Percentiles rank a stretch among this genome's conserved stretches.
phyloP scores from a whole-genome alignment of 2,329 filamentous ascomycete species.

The Colletotrichum orchidophilum region DNA sequence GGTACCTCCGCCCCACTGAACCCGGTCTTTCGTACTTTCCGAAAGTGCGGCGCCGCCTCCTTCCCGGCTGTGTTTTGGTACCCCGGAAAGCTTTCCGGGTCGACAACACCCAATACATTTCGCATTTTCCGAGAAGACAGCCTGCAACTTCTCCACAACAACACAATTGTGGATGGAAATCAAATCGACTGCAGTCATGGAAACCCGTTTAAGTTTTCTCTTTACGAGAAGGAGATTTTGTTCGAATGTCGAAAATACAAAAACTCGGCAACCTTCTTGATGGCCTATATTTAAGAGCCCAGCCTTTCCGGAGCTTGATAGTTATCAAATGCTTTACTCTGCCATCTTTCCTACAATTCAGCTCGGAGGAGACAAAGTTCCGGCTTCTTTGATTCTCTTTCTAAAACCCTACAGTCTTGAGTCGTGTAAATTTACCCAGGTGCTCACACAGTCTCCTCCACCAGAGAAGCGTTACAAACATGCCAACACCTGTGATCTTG shows the following conservation, averaged over 20 bases:
- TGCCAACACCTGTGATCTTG: slow-evolving; percentile 7
- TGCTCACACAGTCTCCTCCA: neutral
- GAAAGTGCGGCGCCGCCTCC: slow-evolving; percentile 13
- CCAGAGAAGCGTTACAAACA: neutral
- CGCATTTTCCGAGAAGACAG: slow-evolving; percentile 9
- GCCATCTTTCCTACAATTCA: neutral
- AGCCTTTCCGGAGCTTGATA: too few species aligned
- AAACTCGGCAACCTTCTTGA: neutral
- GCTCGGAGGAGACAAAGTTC: too few species aligned
- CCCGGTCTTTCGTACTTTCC: slow-evolving; percentile 23
- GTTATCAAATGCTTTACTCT: neutral
- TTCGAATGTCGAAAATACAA: neutral
- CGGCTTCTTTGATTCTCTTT: too few species aligned
- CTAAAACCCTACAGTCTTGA: neutral
- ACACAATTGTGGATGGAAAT: neutral
- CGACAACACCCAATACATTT: neutral
- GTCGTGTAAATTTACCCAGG: neutral
- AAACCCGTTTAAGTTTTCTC: neutral
- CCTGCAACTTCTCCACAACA: neutral
- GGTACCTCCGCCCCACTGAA: neutral
- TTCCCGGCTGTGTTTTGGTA: neutral
- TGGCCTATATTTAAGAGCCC: too few species aligned
- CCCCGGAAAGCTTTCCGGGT: neutral
- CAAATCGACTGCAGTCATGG: neutral
- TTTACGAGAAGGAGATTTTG: neutral